These are phyloP conservation scores for Onygenales sp. DNA, from an alignment of 2,329 filamentous ascomycete species.

Conservation along the genomic window DNA sequence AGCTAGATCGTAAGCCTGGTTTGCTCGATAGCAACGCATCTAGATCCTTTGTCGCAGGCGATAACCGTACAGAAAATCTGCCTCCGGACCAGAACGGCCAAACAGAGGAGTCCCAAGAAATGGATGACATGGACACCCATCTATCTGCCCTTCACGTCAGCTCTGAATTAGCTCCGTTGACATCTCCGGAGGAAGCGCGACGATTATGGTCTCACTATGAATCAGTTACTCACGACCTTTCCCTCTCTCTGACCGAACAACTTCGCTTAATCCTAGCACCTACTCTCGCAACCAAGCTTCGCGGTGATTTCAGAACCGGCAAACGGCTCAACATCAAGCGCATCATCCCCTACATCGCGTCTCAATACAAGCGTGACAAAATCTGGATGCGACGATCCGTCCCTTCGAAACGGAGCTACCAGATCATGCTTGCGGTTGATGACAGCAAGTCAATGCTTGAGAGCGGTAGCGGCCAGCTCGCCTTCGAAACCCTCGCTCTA, in stretches of 20 bases:
- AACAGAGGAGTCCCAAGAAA: conserved; percentile 36
- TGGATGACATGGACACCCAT: conserved; percentile 42
- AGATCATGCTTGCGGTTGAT: conserved; percentile 95
- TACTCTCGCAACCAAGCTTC: conserved; percentile 89
- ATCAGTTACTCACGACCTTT: conserved; percentile 71
- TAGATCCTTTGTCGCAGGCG: conserved; percentile 46
- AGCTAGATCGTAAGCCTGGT: conserved; percentile 24
- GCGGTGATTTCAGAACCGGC: conserved; percentile 91
- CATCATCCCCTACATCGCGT: conserved; percentile 98
- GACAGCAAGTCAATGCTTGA: conserved; percentile 93
- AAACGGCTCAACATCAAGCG: conserved; percentile 99
- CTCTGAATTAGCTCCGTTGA: conserved; percentile 36
- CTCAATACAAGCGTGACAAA: conserved; percentile 97
- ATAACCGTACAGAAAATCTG: conserved; percentile 25
- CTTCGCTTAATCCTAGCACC: conserved; percentile 91
- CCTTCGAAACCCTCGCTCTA: conserved; percentile 89
- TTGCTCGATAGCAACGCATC: conserved; percentile 29
- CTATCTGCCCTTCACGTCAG: conserved; percentile 66
- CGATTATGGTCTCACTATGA: conserved; percentile 81
- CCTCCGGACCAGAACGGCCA: conserved; percentile 22
- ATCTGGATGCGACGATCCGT: conserved; percentile 97
- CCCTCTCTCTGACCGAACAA: conserved; percentile 83
- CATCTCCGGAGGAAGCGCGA: conserved; percentile 51
- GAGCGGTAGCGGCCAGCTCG: conserved; percentile 63
- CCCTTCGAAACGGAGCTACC: conserved; percentile 88